A percentile compares a stretch with the other conserved stretches of the same genome.
Evolutionary conservation across 2,329 filamentous ascomycete species (phyloP).

Genomic region (Penicillium occitanis): DNA sequence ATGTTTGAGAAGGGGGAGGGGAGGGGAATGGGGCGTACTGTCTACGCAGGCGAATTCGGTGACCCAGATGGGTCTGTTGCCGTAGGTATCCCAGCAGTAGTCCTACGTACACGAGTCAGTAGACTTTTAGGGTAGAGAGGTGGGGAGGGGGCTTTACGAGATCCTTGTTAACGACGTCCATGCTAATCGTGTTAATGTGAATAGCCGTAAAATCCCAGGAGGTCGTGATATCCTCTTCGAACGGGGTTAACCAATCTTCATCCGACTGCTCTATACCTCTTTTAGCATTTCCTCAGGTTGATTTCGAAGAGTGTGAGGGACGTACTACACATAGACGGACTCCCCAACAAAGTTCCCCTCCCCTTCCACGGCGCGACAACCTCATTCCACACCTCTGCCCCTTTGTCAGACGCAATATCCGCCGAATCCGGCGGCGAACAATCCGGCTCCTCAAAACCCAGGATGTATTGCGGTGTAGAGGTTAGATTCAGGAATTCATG

Average conservation of each 20-base stretch:
- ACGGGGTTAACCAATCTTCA: slow-evolving; percentile 16
- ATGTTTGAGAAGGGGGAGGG: too few species aligned
- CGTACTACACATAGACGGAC: slow-evolving; percentile 18
- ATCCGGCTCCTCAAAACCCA: slow-evolving; percentile 9
- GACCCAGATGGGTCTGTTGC: slow-evolving; percentile 15
- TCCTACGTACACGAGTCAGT: background rate
- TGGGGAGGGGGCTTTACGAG: background rate
- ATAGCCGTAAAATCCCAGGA: slow-evolving; percentile 15
- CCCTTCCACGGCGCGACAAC: slow-evolving; percentile 7
- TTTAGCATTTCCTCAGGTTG: too few species aligned
- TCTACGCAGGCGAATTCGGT: slow-evolving; percentile 19
- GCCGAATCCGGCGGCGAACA: slow-evolving; percentile 15
- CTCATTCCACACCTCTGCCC: slow-evolving; percentile 11
- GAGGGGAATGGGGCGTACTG: background rate
- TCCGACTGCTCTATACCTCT: slow-evolving; percentile 9
- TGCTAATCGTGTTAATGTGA: slow-evolving; percentile 14
- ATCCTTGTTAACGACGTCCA: slow-evolving; percentile 13
- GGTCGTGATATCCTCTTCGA: background rate
- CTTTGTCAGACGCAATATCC: background rate
- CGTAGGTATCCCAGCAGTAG: slow-evolving; percentile 14
- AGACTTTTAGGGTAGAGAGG: too few species aligned
- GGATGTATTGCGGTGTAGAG: background rate
- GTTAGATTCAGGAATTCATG: background rate
- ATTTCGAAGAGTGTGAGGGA: background rate
- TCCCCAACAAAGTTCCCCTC: slow-evolving; percentile 3